Conservation (phyloP, 225 moss, liverwort and hornwort genomes). For the Sphagnum contortum region DNA sequence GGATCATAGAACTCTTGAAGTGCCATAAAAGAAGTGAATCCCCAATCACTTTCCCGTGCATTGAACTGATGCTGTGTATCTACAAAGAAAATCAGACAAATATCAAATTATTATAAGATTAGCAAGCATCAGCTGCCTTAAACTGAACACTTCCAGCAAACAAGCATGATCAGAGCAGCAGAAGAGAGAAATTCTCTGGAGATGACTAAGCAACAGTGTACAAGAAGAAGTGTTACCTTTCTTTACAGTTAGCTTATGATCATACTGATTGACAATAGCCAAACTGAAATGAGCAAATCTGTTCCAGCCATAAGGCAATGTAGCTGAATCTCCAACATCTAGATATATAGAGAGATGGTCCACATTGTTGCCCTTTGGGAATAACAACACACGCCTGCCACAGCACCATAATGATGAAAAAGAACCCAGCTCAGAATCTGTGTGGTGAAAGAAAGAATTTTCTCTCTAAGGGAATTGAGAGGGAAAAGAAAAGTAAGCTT, state of each 20-base stretch:
- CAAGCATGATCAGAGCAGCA: no score
- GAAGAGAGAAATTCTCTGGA: no score
- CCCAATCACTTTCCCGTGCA: slow-evolving; percentile 97
- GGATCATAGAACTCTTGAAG: slow-evolving; percentile 91
- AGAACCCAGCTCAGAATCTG: no score
- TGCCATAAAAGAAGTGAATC: slow-evolving; percentile 98
- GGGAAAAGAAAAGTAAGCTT: background rate
- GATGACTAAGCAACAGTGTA: no score
- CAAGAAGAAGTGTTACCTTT: slow-evolving; percentile 48
- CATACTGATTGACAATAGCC: slow-evolving; percentile 94
- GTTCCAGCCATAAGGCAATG: slow-evolving; percentile 96
- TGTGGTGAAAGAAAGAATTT: no score
- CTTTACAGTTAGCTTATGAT: slow-evolving; percentile 87
- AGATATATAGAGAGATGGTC: slow-evolving; percentile 98
- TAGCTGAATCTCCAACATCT: slow-evolving; percentile 98
- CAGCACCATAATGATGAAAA: background rate
- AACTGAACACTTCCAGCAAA: no score
- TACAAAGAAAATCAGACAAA: slow-evolving; percentile 23
- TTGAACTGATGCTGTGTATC: slow-evolving; percentile 99
- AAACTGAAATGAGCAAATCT: slow-evolving; percentile 99
- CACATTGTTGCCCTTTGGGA: slow-evolving; percentile 99
- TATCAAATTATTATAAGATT: background rate
- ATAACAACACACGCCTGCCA: slow-evolving; percentile 96
- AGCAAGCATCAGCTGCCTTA: no score
- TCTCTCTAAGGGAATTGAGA: background rate